Evolutionary conservation across 768 basidiomycete genomes (phyloP).

Genomic region (Tulasnella calospora): DNA sequence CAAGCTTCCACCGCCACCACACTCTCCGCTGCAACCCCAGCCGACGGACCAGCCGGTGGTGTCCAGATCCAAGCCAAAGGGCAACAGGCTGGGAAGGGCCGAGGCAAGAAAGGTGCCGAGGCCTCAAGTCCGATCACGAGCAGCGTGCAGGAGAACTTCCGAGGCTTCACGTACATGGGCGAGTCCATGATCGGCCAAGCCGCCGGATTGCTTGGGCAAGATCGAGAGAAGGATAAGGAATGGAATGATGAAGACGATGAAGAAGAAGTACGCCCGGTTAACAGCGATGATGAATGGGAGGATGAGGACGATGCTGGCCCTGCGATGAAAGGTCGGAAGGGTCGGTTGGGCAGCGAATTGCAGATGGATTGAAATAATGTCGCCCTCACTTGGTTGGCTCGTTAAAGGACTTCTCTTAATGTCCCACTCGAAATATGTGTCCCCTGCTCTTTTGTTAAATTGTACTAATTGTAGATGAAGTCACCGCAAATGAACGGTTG

Average conservation of each 20-base stretch:
- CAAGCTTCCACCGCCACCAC: conserved; percentile 27
- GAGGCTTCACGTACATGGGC: conserved; percentile 68
- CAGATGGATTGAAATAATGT: neutral
- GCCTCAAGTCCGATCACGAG: conserved; percentile 72
- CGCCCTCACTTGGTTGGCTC: neutral
- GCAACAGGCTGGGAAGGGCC: conserved; percentile 53
- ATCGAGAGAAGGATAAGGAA: conserved; percentile 31
- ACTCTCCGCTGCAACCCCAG: conserved; percentile 25
- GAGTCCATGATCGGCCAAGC: conserved; percentile 42
- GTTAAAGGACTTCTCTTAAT: neutral
- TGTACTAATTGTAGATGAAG: conserved; percentile 8
- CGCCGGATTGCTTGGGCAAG: conserved; percentile 44
- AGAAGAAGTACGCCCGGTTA: neutral
- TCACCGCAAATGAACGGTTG: conserved; percentile 4
- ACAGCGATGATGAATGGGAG: conserved; percentile 23
- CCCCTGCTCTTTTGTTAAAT: neutral
- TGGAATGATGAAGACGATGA: conserved; percentile 20
- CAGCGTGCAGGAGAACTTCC: conserved; percentile 94
- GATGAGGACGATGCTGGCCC: conserved; percentile 16
- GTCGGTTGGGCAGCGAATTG: neutral
- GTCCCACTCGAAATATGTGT: neutral
- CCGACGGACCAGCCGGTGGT: conserved; percentile 25
- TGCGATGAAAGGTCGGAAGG: conserved; percentile 17
- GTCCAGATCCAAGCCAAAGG: conserved; percentile 31
- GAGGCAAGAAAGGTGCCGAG: conserved; percentile 44